A percentile compares a stretch with the other conserved stretches of the same genome.
These are phyloP conservation scores for Diatrype stigma DNA, from an alignment of 2,329 filamentous ascomycete genomes.

Conservation along the genomic window DNA sequence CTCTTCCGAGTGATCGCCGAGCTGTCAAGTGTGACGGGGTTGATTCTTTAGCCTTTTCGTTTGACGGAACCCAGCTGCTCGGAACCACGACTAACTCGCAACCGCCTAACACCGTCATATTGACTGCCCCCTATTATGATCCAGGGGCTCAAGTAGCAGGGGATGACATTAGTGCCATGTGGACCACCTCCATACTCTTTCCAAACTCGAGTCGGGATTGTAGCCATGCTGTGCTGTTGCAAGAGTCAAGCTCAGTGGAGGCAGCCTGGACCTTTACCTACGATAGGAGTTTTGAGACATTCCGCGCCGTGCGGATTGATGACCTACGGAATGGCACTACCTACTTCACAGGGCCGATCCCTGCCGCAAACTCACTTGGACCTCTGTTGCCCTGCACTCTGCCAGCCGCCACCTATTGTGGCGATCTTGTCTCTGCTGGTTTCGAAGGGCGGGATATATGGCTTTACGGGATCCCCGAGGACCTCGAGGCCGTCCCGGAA, in stretches of 20 bases:
- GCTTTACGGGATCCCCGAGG: slow-evolving; percentile 74
- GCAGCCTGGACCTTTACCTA: slow-evolving; percentile 75
- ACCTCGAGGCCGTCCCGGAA: slow-evolving; percentile 59
- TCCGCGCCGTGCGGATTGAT: slow-evolving; percentile 71
- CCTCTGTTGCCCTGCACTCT: slow-evolving; percentile 64
- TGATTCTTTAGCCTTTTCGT: slow-evolving; percentile 70
- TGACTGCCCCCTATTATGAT: slow-evolving; percentile 77
- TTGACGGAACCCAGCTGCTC: slow-evolving; percentile 72
- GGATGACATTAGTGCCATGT: slow-evolving; percentile 68
- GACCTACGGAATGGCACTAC: slow-evolving; percentile 72
- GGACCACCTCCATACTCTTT: slow-evolving; percentile 83
- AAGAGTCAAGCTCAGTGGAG: slow-evolving; percentile 57
- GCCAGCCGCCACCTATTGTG: slow-evolving; percentile 63
- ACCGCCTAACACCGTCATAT: slow-evolving; percentile 66
- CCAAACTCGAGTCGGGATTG: slow-evolving; percentile 76
- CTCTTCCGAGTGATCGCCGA: slow-evolving; percentile 62
- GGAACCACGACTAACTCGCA: slow-evolving; percentile 66
- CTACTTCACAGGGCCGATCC: slow-evolving; percentile 70
- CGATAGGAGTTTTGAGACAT: slow-evolving; percentile 71
- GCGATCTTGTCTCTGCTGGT: slow-evolving; percentile 69
- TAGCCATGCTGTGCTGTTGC: slow-evolving; percentile 69
- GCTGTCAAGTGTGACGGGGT: slow-evolving; percentile 76
- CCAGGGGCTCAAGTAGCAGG: slow-evolving; percentile 62
- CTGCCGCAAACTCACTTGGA: slow-evolving; percentile 45
- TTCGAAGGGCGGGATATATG: slow-evolving; percentile 71